A percentile compares a stretch with the other conserved stretches of the same genome.
Conservation (phyloP, 345 rosid species). For the Euphorbia lathyris region DNA sequence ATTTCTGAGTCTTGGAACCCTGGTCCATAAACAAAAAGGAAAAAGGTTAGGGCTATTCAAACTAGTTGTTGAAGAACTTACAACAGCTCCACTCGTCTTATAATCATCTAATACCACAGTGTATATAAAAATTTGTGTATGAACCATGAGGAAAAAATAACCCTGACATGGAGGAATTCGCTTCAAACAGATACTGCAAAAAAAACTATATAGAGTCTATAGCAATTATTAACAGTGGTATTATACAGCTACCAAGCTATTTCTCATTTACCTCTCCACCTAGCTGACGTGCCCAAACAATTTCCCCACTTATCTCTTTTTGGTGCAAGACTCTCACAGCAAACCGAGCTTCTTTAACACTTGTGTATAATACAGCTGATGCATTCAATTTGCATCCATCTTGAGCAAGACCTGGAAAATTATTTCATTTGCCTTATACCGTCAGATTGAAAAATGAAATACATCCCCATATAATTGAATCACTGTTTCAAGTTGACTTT, state of each 20-base stretch:
- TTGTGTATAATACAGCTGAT: conserved; percentile 76
- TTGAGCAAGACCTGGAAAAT: conserved; percentile 67
- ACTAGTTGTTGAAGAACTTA: neutral
- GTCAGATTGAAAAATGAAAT: conserved; percentile 12
- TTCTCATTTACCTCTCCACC: conserved; percentile 81
- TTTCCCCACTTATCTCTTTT: conserved; percentile 56
- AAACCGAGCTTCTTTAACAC: conserved; percentile 75
- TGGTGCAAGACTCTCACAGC: conserved; percentile 63
- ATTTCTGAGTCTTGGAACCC: conserved; percentile 96
- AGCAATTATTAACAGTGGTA: conserved; percentile 4
- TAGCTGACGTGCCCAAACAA: conserved; percentile 92
- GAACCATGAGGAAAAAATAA: neutral
- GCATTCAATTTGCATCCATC: conserved; percentile 90
- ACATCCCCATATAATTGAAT: neutral
- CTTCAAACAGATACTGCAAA: neutral
- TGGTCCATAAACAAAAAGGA: conserved; percentile 30
- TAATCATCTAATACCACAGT: neutral
- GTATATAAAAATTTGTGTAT: neutral
- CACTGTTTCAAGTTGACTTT: neutral
- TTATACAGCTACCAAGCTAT: neutral
- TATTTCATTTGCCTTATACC: conserved; percentile 9
- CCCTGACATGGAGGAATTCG: neutral
- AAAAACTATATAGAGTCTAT: neutral
- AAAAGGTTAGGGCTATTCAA: neutral
- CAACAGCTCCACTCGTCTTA: neutral